A percentile compares a stretch with the other conserved stretches of the same genome.
Evolutionary conservation across 768 basidiomycete species (phyloP).

Genomic region (Mycena leptocephala): DNA sequence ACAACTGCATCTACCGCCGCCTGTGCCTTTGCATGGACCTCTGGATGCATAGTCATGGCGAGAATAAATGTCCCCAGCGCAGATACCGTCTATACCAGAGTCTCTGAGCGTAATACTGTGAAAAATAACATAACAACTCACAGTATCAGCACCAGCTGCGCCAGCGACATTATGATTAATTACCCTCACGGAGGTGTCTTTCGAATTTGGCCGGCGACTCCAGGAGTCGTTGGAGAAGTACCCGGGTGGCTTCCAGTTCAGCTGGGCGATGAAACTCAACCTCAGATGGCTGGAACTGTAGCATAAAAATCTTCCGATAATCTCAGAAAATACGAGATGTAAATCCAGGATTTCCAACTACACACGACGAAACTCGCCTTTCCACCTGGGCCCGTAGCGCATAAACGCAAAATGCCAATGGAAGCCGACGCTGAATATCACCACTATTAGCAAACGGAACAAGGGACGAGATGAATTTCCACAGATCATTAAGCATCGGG

Average conservation of each 20-base stretch:
- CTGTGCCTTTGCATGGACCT: not conserved
- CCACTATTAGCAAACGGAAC: not conserved
- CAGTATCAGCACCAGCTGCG: not conserved
- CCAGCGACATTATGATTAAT: not conserved
- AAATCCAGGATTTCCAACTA: not conserved
- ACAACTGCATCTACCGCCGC: not conserved
- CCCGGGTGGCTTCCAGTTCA: constrained; percentile 9
- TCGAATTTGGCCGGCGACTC: not conserved
- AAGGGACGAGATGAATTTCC: not conserved
- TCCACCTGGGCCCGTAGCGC: constrained; percentile 10
- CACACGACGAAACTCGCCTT: not conserved
- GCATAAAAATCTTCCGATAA: not conserved
- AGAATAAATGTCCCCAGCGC: not conserved
- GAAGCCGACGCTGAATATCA: not conserved
- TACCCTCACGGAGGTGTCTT: not conserved
- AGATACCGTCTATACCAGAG: not conserved
- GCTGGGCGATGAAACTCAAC: not conserved
- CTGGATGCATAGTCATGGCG: not conserved
- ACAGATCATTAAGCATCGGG: constrained; percentile 9
- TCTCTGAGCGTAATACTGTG: not conserved
- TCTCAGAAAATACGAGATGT: not conserved
- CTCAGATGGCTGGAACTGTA: not conserved
- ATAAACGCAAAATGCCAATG: not conserved
- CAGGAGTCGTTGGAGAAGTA: constrained; percentile 14
- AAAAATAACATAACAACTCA: not conserved